Base-by-base conservation (phyloP, 176 grass and related monocot genomes). In the Lolium multiflorum region DNA sequence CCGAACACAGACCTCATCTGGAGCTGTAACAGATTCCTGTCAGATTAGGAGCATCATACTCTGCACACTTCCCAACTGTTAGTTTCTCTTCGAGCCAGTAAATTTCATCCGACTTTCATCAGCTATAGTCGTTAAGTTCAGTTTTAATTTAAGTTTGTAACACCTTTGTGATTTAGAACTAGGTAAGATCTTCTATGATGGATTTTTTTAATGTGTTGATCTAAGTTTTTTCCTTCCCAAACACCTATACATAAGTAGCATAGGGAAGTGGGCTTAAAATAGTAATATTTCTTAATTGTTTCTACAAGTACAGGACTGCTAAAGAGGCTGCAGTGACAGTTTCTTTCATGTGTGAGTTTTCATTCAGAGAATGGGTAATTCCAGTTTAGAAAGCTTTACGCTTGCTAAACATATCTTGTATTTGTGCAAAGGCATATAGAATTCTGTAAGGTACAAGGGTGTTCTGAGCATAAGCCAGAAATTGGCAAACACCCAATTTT, bases 401-500 rank as follows among this genome's bases (percentile, higher is more conserved):
- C 56, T 56, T 51, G 24, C 16, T 37, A 21, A 82, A 88, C 22
- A 28, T 72, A n/a, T 22, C 28, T 71, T 59, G 17, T 48, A 41
- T 74, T 52, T 51, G 9, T 61, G 4, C 12, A 76, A 71, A 76
- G 67, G 2, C 7, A 79, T 84, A 55, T 84, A 10, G 44, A 72
- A 20, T 31, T 64, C 11, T 14, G 35, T 70, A 71, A 64, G 43
- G 7, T 62, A 18, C 20, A 82, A 8, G 41, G 11, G n/a, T 71
- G 51, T 83, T 90, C 13, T 67, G 24, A 58, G 25, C 74, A 69
- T 59, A 50, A 67, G 20, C 6, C 28, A 76, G 16, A 64, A 76
- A 7, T 81, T 25, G 41, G 9, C 18, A 73, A 52, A 17, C 55
- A 81, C 14, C 67, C 37, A 35, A 58, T 44, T 65, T 63, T 39